Base-by-base conservation (phyloP, 2,329 filamentous ascomycete genomes). In the Tolypocladium tropicale region DNA sequence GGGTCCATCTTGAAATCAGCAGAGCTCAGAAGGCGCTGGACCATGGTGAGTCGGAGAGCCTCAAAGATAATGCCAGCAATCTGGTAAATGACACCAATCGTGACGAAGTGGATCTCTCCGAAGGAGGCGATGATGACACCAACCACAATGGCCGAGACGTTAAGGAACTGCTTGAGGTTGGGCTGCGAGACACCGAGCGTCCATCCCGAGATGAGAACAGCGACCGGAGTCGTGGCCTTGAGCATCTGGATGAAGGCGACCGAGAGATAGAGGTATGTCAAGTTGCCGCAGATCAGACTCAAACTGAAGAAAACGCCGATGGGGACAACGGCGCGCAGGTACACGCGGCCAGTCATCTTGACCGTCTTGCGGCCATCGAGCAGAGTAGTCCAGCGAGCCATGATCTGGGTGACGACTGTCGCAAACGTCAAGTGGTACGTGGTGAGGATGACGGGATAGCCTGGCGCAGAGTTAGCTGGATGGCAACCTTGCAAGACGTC, bases 231-330 rank as follows among this genome's bases (percentile, higher is more conserved):
- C 48, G 91, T 96, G 63, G 94, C 94, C 88, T 97, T 97, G 73
- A 97, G 85, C 93, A 97, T 97, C 80, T 97, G 93, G 68, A 97
- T 97, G 74, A 97, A 97, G 58, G 93, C 89, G 57, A 97, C 93
- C 63, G 88, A 94, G 59, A 97, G 83, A 74, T 96, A 96, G 55
- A 96, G 83, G 71, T 97, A 97, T 65, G 93, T 91, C 74, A 95
- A 76, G 78, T 97, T 97, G 69, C 92, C 91, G 74, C 91, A 96
- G 70, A 97, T 96, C 78, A 97, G 81, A 74, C 88, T 94, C 78
- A 96, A 78, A 70, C 89, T 94, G 84, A 96, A 97, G 78, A 96
- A 95, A 70, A 96, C 75, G 63, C 93, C 93, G 67, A 97, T 96
- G 56, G 93, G 93, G 39, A 96, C 86, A 64, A 97, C 96, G 49